Conservation (phyloP, 2,329 filamentous ascomycete genomes). For the Ophiosphaerella herpotricha region DNA sequence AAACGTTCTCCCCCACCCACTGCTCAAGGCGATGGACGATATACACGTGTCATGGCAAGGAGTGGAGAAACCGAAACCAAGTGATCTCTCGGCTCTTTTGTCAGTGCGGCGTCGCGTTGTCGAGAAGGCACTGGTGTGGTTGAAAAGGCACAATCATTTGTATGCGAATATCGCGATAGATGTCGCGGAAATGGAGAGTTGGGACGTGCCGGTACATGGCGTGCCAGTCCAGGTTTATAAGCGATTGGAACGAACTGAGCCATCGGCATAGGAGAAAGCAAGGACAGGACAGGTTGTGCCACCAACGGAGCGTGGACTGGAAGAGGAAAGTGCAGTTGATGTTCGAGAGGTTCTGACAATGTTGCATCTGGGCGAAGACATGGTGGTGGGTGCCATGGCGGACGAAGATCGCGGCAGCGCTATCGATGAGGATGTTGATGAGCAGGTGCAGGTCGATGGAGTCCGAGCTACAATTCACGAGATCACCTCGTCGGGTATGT, state of each 20-base stretch:
- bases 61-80: not conserved
- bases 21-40: too few relatives aligned
- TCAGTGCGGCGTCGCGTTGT: constrained; percentile 2
- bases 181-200: too few relatives aligned
- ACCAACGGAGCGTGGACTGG: constrained; percentile 4
- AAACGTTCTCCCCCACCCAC: too few relatives aligned
- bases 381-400: not conserved
- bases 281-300: constrained; percentile 1
- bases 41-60: too few relatives aligned
- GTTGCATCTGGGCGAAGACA: not conserved
- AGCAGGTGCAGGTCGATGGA: too few relatives aligned
- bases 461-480: not conserved
- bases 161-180: too few relatives aligned
- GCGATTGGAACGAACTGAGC: too few relatives aligned
- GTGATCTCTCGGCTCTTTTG: constrained; percentile 1
- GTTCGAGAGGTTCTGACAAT: constrained; percentile 1
- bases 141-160: not conserved
- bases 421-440: too few relatives aligned
- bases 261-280: not conserved
- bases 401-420: not conserved
- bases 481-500: too few relatives aligned
- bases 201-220: too few relatives aligned
- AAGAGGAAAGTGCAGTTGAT: not conserved
- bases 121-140: constrained; percentile 1
- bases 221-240: too few relatives aligned